These are phyloP conservation scores for Populus davidiana DNA, from an alignment of 345 rosid species.

Conservation along the genomic window DNA sequence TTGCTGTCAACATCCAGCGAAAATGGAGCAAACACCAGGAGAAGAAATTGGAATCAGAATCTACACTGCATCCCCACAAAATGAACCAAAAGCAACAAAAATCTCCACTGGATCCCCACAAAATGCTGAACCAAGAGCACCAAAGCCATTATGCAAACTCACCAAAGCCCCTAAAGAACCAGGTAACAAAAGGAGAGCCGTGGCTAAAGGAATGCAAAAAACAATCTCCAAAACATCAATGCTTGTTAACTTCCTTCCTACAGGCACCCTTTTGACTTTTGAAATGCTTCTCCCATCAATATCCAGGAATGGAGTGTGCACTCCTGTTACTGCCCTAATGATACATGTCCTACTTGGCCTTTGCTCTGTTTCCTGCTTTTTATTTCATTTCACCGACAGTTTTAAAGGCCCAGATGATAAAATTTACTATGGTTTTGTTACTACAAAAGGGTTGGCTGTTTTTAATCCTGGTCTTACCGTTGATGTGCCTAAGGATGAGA, in stretches of 20 bases:
- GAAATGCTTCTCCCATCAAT: constrained; percentile 76
- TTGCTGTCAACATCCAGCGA: background rate
- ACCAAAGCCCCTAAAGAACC: constrained; percentile 18
- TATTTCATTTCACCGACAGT: constrained; percentile 75
- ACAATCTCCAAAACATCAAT: constrained; percentile 69
- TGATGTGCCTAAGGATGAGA: constrained; percentile 46
- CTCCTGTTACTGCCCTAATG: constrained; percentile 55
- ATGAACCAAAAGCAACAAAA: constrained; percentile 7
- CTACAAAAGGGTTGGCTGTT: constrained; percentile 60
- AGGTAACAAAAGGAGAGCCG: constrained; percentile 48
- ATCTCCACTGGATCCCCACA: background rate
- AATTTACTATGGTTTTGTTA: constrained; percentile 67
- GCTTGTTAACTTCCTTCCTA: constrained; percentile 68
- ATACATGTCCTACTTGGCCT: constrained; percentile 47
- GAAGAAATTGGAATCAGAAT: constrained; percentile 54
- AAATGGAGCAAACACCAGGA: constrained; percentile 53
- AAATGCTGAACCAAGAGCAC: background rate
- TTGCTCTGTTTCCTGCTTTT: constrained; percentile 66
- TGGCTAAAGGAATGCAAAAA: constrained; percentile 67
- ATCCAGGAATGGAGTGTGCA: constrained; percentile 53
- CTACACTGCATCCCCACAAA: constrained; percentile 47
- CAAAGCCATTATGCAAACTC: background rate
- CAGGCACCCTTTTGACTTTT: constrained; percentile 75
- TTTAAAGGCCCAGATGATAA: constrained; percentile 60
- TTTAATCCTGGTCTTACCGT: constrained; percentile 57